Evolutionary conservation across 176 grass and related monocot species (phyloP), one percentile per base, ranked within the genome.

Genomic region (Coix lacrymajobi): DNA sequence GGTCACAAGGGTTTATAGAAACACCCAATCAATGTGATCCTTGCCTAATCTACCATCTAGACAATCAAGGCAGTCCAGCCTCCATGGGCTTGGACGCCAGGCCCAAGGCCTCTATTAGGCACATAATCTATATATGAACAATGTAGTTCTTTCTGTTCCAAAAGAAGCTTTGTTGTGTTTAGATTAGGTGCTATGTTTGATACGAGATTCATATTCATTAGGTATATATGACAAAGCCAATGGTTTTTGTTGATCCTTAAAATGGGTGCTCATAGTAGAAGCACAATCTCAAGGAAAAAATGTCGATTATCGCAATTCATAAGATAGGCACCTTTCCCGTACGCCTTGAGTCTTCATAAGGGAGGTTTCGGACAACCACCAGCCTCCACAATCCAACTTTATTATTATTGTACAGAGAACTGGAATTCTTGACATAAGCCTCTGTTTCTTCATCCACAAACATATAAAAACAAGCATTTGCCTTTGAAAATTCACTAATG

Each of bases 361-460:
- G 93, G 73, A 99, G 96, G 70, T 99, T 99, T 19, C 66, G 91
- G 37, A 96, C 96, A 14, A 99, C 85, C 10, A 96, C 87, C 87
- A 95, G 84, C 85, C 89, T 95, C 96, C 96, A 99, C 48, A 99
- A 26, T 58, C 96, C 96, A 85, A 99, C 78, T 85, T 88, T 89
- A 73, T 92, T 93, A 58, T 70, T 83, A 57, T 26, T 80, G 51
- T 90, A 87, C 34, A 87, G 4, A 25, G 84, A 79, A 76, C 85
- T 99, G 74, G 89, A 88, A 75, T 96, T 99, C 64, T 88, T 94
- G 66, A 90, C 83, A 85, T 93, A 93, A 57, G 76, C 79, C 40
- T 92, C 85, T 83, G 96, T 99, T 90, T 96, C 89, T 77, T 99
- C 93, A 62, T 99, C 96, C 31, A 99, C 96, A 85, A 99, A 99